Evolutionary conservation across 2,329 filamentous ascomycete species (phyloP), one percentile per base, ranked within the genome.

Genomic region (Sphaerostilbella broomeana): DNA sequence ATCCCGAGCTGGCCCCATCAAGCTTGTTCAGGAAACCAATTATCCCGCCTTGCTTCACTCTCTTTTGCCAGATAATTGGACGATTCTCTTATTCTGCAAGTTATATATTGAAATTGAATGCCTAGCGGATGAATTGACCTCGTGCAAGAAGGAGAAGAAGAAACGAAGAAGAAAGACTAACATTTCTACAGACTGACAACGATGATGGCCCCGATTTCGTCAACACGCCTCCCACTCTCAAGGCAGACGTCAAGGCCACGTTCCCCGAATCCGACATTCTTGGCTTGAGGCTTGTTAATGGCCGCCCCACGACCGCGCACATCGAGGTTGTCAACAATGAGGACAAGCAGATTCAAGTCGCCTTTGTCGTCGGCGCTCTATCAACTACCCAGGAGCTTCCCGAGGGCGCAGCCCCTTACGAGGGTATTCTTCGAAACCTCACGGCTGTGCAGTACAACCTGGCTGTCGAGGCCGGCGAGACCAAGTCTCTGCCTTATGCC

Each of bases 241-340:
- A 79, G 47, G 79, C 84, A 61, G 75, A 80, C 39, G 65, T 82
- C 52, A 72, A 73, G 50, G 74, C 81, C 44, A 71, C 70, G 61
- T 76, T 79, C 69, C 67, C 77, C 65, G 70, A 82, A 58, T 61
- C 81, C 69, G 86, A 94, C 69, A 81, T 94, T 64, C 92, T 95
- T 53, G 92, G 90, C 55, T 80, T 97, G 53, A 95, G 94, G 77
- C 80, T 97, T 52, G 77, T 97, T 71, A 98, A 98, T 61, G 87
- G 88, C 57, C 81, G 83, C 50, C 79, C 87, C 28, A 95, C 88
- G 48, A 79, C 85, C 62, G 84, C 88, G 24, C 67, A 94, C 38
- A 69, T 98, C 53, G 80, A 87, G 55, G 73, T 98, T 60, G 77
- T 73, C 61, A 98, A 98, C 72, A 72, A 86, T 46, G 92, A 98